These are phyloP conservation scores for Lantana camara DNA, from an alignment of 257 asterid genomes.

Conservation along the genomic window DNA sequence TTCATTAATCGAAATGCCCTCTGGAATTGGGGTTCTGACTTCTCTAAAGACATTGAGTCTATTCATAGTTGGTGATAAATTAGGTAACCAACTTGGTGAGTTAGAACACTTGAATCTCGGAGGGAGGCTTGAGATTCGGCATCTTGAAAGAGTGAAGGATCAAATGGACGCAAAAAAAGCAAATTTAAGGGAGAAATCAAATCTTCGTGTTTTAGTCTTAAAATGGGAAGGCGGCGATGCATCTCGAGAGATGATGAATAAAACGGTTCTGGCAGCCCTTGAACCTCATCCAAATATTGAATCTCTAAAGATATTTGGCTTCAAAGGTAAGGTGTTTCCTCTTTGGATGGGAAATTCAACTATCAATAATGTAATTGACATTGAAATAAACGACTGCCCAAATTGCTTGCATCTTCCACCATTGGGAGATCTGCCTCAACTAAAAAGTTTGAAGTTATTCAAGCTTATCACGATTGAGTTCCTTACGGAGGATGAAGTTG, in stretches of 20 bases:
- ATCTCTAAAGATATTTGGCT: too few relatives aligned
- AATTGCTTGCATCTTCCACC: conserved; percentile 13
- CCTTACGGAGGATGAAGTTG: conserved; percentile 19
- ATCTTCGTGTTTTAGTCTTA: conserved; percentile 24
- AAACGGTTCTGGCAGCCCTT: conserved; percentile 24
- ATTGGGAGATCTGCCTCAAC: conserved; percentile 23
- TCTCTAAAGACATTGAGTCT: conserved; percentile 26
- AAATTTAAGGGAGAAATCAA: conserved; percentile 27
- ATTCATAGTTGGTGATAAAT: conserved; percentile 30
- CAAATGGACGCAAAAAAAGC: conserved; percentile 30
- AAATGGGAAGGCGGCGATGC: conserved; percentile 9
- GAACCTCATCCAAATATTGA: too few relatives aligned
- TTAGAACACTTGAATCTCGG: conserved; percentile 18
- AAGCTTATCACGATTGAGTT: conserved; percentile 13
- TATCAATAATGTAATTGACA: not conserved
- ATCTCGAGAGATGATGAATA: not conserved
- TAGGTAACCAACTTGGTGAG: conserved; percentile 29
- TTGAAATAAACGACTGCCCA: not conserved
- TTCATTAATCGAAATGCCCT: conserved; percentile 31
- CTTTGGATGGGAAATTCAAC: conserved; percentile 15
- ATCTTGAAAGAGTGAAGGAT: conserved; percentile 30
- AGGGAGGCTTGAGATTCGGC: conserved; percentile 17
- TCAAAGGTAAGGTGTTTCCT: too few relatives aligned
- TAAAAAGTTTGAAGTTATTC: conserved; percentile 12
- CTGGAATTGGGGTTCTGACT: conserved; percentile 28